phyloP scores from a whole-genome alignment of 2,329 filamentous ascomycete genomes.

The Aspergillus niger region DNA sequence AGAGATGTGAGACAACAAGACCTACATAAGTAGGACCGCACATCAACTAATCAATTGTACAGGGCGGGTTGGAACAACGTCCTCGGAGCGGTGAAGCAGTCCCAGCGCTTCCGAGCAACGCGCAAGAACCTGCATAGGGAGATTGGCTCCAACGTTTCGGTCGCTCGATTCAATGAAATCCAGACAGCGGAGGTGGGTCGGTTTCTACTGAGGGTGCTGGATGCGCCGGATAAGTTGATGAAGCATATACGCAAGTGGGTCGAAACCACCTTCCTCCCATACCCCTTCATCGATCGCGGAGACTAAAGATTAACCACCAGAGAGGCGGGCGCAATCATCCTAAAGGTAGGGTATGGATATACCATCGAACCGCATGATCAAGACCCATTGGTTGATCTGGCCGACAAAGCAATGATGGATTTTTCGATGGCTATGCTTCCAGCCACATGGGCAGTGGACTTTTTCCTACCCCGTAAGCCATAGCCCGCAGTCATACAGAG shows the following conservation, averaged over 20 bases:
- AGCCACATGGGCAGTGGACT: slow-evolving; percentile 49
- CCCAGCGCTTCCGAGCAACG: slow-evolving; percentile 40
- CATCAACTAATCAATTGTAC: neutral
- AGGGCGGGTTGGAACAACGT: slow-evolving; percentile 41
- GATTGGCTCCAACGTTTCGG: slow-evolving; percentile 46
- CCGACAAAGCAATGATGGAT: slow-evolving; percentile 41
- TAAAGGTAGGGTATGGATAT: slow-evolving; percentile 43
- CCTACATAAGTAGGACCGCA: neutral
- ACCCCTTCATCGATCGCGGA: neutral
- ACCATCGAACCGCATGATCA: slow-evolving; percentile 23
- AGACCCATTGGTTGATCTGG: slow-evolving; percentile 44
- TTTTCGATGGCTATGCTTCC: slow-evolving; percentile 47
- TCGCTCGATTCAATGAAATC: slow-evolving; percentile 42
- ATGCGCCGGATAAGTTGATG: slow-evolving; percentile 41
- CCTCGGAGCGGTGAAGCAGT: slow-evolving; percentile 37
- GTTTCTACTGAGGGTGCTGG: slow-evolving; percentile 46
- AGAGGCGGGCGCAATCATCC: slow-evolving; percentile 41
- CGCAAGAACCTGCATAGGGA: slow-evolving; percentile 48
- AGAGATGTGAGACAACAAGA: slow-evolving; percentile 33
- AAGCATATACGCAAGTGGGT: slow-evolving; percentile 42
- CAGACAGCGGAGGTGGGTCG: slow-evolving; percentile 48
- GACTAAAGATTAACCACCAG: slow-evolving; percentile 16
- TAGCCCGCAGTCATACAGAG: neutral
- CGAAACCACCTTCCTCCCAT: too few relatives aligned
- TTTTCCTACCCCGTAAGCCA: slow-evolving; percentile 38